A percentile compares a stretch with the other conserved stretches of the same genome.
phyloP scores from a whole-genome alignment of 345 rosid species.

The Dovyalis caffra region DNA sequence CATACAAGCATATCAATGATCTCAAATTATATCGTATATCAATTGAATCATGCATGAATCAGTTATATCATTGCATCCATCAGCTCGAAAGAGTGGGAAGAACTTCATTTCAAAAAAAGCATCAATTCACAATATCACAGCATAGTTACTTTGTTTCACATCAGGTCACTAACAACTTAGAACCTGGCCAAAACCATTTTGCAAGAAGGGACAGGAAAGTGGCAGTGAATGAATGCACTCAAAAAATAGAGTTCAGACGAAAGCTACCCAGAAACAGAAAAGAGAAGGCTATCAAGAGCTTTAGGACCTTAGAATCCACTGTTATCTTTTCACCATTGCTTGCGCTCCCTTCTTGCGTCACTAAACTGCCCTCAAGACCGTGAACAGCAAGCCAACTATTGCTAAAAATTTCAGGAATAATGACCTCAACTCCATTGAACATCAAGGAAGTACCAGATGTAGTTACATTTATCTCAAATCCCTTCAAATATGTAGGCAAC shows the following conservation, averaged over 20 bases:
- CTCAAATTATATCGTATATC: background rate
- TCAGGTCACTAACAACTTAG: background rate
- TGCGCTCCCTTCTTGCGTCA: background rate
- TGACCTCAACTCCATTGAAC: slow-evolving; percentile 44
- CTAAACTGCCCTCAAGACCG: slow-evolving; percentile 34
- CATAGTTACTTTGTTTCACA: background rate
- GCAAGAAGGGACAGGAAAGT: background rate
- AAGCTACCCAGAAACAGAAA: background rate
- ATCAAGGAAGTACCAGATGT: slow-evolving; percentile 37
- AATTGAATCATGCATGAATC: background rate
- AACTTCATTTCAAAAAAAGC: background rate
- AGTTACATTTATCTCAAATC: slow-evolving; percentile 33
- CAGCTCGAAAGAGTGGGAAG: background rate
- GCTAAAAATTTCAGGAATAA: slow-evolving; percentile 36
- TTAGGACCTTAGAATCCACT: too few relatives aligned
- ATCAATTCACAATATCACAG: background rate
- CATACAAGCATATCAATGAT: too few relatives aligned
- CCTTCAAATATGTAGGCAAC: slow-evolving; percentile 19
- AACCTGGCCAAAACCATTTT: background rate
- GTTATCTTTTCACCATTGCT: background rate
- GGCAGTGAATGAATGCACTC: background rate
- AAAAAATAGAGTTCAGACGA: background rate
- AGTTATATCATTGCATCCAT: background rate
- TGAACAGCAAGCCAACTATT: slow-evolving; percentile 40
- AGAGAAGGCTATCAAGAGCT: background rate